A percentile compares a stretch with the other conserved stretches of the same genome.
Conservation (phyloP, 768 basidiomycete species). For the Suillus brevipes region DNA sequence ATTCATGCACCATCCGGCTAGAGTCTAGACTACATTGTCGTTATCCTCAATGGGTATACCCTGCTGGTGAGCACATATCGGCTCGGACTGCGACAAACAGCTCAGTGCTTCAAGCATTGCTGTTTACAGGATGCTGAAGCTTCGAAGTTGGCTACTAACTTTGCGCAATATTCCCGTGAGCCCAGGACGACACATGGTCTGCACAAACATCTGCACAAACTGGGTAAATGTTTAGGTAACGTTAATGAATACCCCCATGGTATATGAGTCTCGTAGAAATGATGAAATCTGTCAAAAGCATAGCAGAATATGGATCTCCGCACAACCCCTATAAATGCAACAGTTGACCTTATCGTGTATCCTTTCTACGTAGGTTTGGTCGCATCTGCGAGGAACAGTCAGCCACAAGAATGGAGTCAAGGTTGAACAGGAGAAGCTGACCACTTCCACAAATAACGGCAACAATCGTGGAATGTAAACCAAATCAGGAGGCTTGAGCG, state of each 20-base stretch:
- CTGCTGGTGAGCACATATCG: no score
- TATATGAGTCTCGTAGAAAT: background rate
- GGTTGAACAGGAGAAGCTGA: conserved; percentile 35
- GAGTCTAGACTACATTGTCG: no score
- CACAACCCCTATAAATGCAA: background rate
- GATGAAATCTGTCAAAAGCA: background rate
- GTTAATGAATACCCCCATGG: background rate
- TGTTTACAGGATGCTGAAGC: no score
- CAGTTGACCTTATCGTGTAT: conserved; percentile 13
- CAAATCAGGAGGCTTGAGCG: conserved; percentile 74
- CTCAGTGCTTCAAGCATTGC: no score
- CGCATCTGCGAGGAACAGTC: conserved; percentile 33
- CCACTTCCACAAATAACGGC: conserved; percentile 91
- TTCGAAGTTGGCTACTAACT: background rate
- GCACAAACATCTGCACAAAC: background rate
- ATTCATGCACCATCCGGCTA: no score
- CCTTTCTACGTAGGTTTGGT: conserved; percentile 26
- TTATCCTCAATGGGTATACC: no score
- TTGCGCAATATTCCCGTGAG: no score
- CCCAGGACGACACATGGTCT: background rate
- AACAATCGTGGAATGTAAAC: conserved; percentile 76
- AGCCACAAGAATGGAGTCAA: background rate
- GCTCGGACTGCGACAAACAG: no score
- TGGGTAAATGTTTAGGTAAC: background rate
- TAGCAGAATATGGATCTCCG: background rate